A percentile compares a stretch with the other conserved stretches of the same genome.
Evolutionary conservation across 345 rosid genomes (phyloP).

Genomic region (Diplotaxis tenuifolia): DNA sequence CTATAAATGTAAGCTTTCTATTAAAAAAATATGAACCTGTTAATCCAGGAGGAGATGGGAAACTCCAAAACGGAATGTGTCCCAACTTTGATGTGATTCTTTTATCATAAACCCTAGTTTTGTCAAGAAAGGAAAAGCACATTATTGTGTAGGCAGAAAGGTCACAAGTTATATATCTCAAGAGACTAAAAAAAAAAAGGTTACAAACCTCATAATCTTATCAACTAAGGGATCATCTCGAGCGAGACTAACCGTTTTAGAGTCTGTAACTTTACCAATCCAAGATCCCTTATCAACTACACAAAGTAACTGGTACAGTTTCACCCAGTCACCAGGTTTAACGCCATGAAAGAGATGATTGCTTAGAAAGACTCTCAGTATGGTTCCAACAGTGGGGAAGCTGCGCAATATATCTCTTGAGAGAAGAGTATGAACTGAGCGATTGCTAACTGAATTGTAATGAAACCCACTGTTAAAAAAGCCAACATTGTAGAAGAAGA

Average conservation of each 20-base stretch:
- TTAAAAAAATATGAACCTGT: constrained; percentile 52
- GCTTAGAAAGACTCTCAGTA: constrained; percentile 55
- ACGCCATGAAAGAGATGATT: constrained; percentile 43
- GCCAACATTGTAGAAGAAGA: constrained; percentile 3
- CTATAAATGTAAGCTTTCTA: neutral
- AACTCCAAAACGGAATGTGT: constrained; percentile 59
- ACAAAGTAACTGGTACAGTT: constrained; percentile 50
- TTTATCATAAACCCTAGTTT: constrained; percentile 49
- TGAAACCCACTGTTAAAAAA: constrained; percentile 7
- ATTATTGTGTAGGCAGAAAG: constrained; percentile 14
- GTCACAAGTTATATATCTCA: neutral
- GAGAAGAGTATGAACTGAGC: constrained; percentile 38
- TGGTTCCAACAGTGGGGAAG: constrained; percentile 76
- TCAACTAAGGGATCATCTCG: constrained; percentile 39
- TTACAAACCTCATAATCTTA: constrained; percentile 54
- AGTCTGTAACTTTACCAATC: constrained; percentile 51
- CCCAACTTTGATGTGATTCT: constrained; percentile 47
- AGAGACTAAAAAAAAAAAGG: neutral
- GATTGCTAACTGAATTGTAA: constrained; percentile 4
- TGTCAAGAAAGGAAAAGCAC: too few relatives aligned
- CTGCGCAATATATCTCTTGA: constrained; percentile 55
- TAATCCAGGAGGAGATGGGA: constrained; percentile 56
- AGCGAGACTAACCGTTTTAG: constrained; percentile 46
- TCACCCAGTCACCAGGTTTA: constrained; percentile 61
- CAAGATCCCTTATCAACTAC: constrained; percentile 64